Percentiles rank a stretch among this genome's conserved stretches.
phyloP scores from a whole-genome alignment of 495 filamentous ascomycete species.

The Chlorociboria aeruginascens region DNA sequence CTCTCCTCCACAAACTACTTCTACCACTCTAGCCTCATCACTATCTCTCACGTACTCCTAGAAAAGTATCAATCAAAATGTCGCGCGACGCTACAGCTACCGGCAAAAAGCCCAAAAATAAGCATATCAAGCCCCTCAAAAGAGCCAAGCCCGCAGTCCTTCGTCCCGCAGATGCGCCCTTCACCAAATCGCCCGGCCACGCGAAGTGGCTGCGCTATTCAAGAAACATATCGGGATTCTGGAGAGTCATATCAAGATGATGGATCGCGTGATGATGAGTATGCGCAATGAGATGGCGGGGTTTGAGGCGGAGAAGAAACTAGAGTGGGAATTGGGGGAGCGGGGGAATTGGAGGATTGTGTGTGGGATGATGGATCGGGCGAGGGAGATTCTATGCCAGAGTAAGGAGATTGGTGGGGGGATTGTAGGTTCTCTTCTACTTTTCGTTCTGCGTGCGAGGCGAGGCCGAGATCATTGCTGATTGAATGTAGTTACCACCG shows the following conservation, averaged over 20 bases:
- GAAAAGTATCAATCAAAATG: no score
- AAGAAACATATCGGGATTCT: conserved; percentile 13
- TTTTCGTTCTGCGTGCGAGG: not conserved
- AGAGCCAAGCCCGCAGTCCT: no score
- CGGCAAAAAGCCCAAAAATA: no score
- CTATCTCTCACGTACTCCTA: no score
- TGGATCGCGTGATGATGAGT: conserved; percentile 2
- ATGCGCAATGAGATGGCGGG: not conserved
- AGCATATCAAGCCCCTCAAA: no score
- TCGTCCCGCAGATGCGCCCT: no score
- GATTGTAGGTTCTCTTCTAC: conserved; percentile 8
- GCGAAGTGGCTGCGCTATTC: conserved; percentile 14
- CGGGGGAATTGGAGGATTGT: conserved; percentile 11
- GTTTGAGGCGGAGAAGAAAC: not conserved
- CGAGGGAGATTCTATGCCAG: not conserved
- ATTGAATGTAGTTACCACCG: conserved; percentile 1
- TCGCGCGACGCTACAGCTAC: no score
- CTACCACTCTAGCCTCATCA: no score
- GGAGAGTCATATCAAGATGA: conserved; percentile 6
- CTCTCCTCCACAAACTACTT: no score
- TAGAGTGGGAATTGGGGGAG: conserved; percentile 10
- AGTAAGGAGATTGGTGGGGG: conserved; percentile 3
- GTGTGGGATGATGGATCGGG: conserved; percentile 11
- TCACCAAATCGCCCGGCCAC: not conserved
- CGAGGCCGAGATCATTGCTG: not conserved